Percentiles rank a stretch among this genome's conserved stretches.
Conservation (phyloP, 164 flowering plant species). For the Houttuynia cordata region DNA sequence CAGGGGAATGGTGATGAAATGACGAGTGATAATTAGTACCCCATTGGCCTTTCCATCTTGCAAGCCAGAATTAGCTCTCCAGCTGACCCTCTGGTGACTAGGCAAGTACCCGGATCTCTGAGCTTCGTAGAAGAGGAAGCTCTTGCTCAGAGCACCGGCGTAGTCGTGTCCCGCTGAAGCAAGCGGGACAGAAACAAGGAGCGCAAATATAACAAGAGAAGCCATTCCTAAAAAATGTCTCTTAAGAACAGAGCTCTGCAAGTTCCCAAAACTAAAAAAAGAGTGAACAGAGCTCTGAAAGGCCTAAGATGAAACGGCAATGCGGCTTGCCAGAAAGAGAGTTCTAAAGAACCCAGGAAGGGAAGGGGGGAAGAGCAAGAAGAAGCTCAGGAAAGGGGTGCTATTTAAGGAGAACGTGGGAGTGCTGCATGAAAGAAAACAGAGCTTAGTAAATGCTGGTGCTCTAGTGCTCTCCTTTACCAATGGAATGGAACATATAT, state of each 20-base stretch:
- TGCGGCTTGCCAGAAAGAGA: slow-evolving; percentile 20
- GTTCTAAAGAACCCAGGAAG: slow-evolving; percentile 4
- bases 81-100: slow-evolving; percentile 55
- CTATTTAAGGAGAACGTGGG: slow-evolving; percentile 25
- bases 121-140: slow-evolving; percentile 88
- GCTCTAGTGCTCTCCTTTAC: no score
- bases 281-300: no score
- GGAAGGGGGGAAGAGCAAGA: slow-evolving; percentile 11
- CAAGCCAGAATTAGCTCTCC: slow-evolving; percentile 85
- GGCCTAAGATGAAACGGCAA: no score
- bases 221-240: no score
- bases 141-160: slow-evolving; percentile 64
- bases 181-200: slow-evolving; percentile 30
- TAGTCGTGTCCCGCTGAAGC: slow-evolving; percentile 74
- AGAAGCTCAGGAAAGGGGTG: slow-evolving; percentile 13
- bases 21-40: no score
- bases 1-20: neutral
- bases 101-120: slow-evolving; percentile 97
- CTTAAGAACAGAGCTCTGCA: no score
- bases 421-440: slow-evolving; percentile 17
- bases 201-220: slow-evolving; percentile 22
- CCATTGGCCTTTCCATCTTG: slow-evolving; percentile 77
- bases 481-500: no score
- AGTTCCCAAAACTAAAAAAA: no score
- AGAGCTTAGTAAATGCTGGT: slow-evolving; percentile 8